phyloP scores from a whole-genome alignment of 768 basidiomycete species.

The Leccinum uliginosum region DNA sequence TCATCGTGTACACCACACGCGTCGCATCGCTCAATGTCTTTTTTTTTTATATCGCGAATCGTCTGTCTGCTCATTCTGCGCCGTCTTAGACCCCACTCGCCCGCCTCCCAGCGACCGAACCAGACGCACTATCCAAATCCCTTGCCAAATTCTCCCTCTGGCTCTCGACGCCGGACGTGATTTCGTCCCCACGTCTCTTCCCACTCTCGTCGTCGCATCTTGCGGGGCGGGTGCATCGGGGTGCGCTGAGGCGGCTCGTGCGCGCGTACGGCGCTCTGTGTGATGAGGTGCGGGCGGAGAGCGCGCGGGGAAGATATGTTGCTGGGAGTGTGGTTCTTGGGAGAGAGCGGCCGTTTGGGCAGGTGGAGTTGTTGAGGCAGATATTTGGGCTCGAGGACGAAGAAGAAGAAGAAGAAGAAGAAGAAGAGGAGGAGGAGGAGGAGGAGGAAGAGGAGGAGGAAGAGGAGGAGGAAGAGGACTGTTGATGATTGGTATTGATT shows the following conservation, averaged over 20 bases:
- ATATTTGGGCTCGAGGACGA: conserved; percentile 61
- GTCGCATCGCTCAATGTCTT: neutral
- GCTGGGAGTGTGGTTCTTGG: conserved; percentile 84
- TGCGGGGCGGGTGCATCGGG: conserved; percentile 68
- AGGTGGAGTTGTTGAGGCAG: conserved; percentile 67
- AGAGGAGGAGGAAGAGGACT: no score
- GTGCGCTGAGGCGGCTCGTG: conserved; percentile 65
- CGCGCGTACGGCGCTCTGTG: conserved; percentile 69
- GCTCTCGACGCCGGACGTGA: conserved; percentile 78
- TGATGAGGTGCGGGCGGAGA: conserved; percentile 70
- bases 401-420: no score
- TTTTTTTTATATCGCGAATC: neutral
- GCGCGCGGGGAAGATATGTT: conserved; percentile 62
- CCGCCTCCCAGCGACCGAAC: conserved; percentile 56
- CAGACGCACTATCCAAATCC: conserved; percentile 55
- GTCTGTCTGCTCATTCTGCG: neutral
- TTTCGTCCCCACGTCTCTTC: conserved; percentile 75
- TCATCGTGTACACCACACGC: neutral
- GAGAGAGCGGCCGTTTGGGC: conserved; percentile 80
- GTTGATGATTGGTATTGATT: no score
- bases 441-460: no score
- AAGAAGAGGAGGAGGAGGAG: fast-evolving
- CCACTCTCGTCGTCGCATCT: conserved; percentile 66
- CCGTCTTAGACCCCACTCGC: conserved; percentile 65
- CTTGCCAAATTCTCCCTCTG: conserved; percentile 75